Base-by-base conservation (phyloP, 495 filamentous ascomycete genomes). In the Tetracladium setigerum region DNA sequence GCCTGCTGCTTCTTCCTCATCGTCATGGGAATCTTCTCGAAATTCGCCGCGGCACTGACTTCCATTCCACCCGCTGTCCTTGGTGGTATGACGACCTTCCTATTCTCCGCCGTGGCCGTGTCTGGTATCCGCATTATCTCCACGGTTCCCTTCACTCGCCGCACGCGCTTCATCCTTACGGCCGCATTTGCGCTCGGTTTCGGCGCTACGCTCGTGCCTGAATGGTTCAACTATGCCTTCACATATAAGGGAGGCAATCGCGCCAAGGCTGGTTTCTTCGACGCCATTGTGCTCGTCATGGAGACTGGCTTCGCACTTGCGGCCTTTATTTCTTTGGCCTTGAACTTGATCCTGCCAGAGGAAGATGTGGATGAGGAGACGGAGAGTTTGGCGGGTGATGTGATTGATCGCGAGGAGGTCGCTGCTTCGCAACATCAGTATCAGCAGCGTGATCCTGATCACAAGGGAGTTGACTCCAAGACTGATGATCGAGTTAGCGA, bases 71-170 rank as follows among this genome's bases (percentile, higher is more conserved):
- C 74, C 22, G 54, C 90, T 1, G 88, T 95, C 1, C 70, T 95
- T 4, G 89, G 89, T 42, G 90, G 90, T 27, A 94, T 96, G 87
- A 95, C 90, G 0, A 90, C 87, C 1, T 95, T 95, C 66, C 72
- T 96, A 13, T 95, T 95, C 69, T 76, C 73, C 50, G 74, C 86
- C 8, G 90, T 96, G 19, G 84, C 86, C 14, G 79, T 94, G 13
- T 92, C 86, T 1, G 90, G 90, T 54, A 78, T 95, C 48, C 77
- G 87, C 38, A 95, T 96, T 54, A 87, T 92, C 57, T 69, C 79
- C 18, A 83, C 81, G 8, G 73, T 86, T 4, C 77, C 82, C 2
- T 95, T 94, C 65, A 94, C 79, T 22, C 78, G 89, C 5, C 83
- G 89, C 43, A 95, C 87, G 58, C 77, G 89, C 3, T 96, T 95